Evolutionary conservation across 108 stramenopile species (phyloP), one percentile per base, ranked within the genome.

Genomic region (Chaetoceros tenuissimus): DNA sequence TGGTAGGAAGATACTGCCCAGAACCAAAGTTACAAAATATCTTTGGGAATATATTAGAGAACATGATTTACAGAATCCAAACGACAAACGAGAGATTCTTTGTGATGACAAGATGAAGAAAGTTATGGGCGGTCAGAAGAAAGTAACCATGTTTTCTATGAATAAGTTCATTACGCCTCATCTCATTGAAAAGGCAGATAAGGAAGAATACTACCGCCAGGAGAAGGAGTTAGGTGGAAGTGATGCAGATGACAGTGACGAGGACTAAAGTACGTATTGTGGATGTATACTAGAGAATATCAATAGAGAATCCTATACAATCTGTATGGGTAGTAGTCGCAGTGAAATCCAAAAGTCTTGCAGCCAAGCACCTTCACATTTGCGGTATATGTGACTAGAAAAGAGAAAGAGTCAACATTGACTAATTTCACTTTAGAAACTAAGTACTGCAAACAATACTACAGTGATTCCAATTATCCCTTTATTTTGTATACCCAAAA

Each of bases 91-190:
- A 28, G 70, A 89, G 59, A 91, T 94, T 53, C 43, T 91, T 22
- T 94, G 94, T 46, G 87, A 94, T 48, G 80, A 64, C 13, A 73
- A 73, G 46, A 62, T 94, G 57, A 71, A 73, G 51, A 45, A 26
- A 1, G 80, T 92, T 48, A 85, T 94, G 82, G 83, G 77, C 19
- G 78, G 81, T 21, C 62, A 94, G 44, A 47, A 54, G 25, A 85
- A 55, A 43, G 88, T 94, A 3, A 89, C 89, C 24, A 94, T 94
- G 87, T 94, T 92, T 64, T 74, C 70, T 23, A 89, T 94, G 94
- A 89, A 87, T 60, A 75, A 81, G 45, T 71, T 71, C 56, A 75
- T 88, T 51, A 70, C 82, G 3, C 67, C 80, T 31, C 89, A 92
- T 56, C 62, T 92, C 67, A 31, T 92, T 57, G 89, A 92, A 66